Evolutionary conservation across 2,329 filamentous ascomycete species (phyloP).

Genomic region (Sarocladium oryzae): DNA sequence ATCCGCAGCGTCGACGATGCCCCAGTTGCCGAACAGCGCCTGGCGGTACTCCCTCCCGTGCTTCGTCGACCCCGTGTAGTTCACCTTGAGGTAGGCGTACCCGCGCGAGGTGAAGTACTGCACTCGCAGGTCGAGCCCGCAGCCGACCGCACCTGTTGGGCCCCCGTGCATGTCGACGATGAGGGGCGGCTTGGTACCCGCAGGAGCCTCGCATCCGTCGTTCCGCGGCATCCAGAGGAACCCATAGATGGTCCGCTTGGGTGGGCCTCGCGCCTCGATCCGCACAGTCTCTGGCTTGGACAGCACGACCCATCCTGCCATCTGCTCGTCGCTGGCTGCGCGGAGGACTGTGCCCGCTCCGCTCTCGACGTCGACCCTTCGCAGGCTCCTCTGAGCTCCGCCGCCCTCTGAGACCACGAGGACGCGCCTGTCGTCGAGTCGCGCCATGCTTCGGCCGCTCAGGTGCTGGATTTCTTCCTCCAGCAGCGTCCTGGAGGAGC

Average conservation of each 20-base stretch:
- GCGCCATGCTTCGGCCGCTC: slow-evolving; percentile 21
- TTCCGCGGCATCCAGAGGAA: slow-evolving; percentile 46
- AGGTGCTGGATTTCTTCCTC: slow-evolving; percentile 26
- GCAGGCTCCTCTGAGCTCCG: slow-evolving; percentile 22
- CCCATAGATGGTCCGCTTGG: slow-evolving; percentile 31
- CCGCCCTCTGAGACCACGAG: slow-evolving; percentile 31
- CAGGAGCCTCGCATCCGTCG: slow-evolving; percentile 30
- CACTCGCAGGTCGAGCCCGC: slow-evolving; percentile 35
- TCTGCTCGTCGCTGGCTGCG: slow-evolving; percentile 24
- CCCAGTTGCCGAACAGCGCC: slow-evolving; percentile 42
- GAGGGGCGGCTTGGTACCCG: slow-evolving; percentile 34
- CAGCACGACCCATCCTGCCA: slow-evolving; percentile 24
- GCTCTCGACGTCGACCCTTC: background rate
- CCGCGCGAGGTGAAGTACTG: slow-evolving; percentile 51
- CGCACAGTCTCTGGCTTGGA: slow-evolving; percentile 31
- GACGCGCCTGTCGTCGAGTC: slow-evolving; percentile 27
- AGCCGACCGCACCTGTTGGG: slow-evolving; percentile 36
- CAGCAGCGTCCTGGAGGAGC: slow-evolving; percentile 24
- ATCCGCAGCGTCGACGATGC: slow-evolving; percentile 44
- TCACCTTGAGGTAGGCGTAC: slow-evolving; percentile 43
- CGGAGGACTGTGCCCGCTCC: slow-evolving; percentile 23
- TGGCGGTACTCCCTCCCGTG: slow-evolving; percentile 45
- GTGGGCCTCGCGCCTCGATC: slow-evolving; percentile 19
- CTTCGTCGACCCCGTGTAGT: slow-evolving; percentile 46
- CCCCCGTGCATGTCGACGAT: slow-evolving; percentile 47